Percentiles rank a stretch among this genome's conserved stretches.
These are phyloP conservation scores for Cercis canadensis DNA, from an alignment of 306 rosid species.

Conservation along the genomic window DNA sequence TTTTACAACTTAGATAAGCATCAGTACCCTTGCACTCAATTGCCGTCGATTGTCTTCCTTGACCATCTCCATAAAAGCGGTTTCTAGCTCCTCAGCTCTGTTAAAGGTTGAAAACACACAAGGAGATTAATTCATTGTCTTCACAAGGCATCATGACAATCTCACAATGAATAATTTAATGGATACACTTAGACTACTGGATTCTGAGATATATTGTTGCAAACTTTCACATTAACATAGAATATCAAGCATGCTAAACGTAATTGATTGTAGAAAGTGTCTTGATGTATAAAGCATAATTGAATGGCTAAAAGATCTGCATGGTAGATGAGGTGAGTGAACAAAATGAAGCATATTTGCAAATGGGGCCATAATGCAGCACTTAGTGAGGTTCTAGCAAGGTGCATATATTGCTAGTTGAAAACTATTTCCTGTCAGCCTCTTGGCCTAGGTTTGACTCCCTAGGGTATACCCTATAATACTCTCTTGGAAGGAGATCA, in stretches of 20 bases:
- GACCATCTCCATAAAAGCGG: constrained; percentile 92
- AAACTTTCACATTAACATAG: constrained; percentile 33
- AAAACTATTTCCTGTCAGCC: constrained; percentile 20
- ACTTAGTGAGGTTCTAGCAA: no score
- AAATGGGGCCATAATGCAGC: constrained; percentile 15
- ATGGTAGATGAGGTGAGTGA: constrained; percentile 17
- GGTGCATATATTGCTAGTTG: constrained; percentile 28
- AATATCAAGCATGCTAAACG: constrained; percentile 26
- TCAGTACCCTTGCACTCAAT: constrained; percentile 80
- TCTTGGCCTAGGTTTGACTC: constrained; percentile 33
- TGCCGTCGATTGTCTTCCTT: constrained; percentile 75
- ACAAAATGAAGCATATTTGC: constrained; percentile 29
- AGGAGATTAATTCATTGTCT: constrained; percentile 35
- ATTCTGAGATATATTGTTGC: neutral
- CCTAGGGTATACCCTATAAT: neutral
- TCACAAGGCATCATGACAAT: constrained; percentile 17
- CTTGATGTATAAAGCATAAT: constrained; percentile 31
- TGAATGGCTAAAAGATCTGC: constrained; percentile 17
- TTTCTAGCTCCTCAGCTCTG: constrained; percentile 97
- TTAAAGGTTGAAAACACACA: constrained; percentile 40
- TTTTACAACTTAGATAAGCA: constrained; percentile 27
- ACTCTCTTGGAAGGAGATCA: constrained; percentile 29
- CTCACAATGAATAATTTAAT: constrained; percentile 4
- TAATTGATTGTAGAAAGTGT: constrained; percentile 7
- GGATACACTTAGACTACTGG: neutral